Percentiles rank a stretch among this genome's conserved stretches.
These are phyloP conservation scores for Sporothrix curviconia DNA, from an alignment of 2,329 filamentous ascomycete genomes.

Conservation along the genomic window DNA sequence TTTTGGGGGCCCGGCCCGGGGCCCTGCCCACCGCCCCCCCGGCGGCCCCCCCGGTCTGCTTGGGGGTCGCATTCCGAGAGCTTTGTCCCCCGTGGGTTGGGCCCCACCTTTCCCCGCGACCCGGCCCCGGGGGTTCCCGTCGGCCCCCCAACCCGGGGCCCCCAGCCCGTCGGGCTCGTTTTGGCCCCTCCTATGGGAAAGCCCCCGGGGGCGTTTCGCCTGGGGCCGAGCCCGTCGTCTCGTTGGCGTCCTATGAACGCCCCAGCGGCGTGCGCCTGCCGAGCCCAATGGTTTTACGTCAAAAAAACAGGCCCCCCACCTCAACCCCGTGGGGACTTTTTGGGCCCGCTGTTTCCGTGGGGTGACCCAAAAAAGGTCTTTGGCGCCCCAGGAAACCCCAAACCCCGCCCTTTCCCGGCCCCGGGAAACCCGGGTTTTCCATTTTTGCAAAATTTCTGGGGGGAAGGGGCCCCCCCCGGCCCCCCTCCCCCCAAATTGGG, in stretches of 20 bases:
- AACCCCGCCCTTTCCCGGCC: slow-evolving; percentile 51
- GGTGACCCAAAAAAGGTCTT: slow-evolving; percentile 54
- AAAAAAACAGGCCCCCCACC: slow-evolving; percentile 64
- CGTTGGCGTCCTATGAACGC: slow-evolving; percentile 35
- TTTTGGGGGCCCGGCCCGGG: no score
- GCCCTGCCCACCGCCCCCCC: no score
- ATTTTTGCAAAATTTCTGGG: slow-evolving; percentile 52
- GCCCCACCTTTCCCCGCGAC: no score
- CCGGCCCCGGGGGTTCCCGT: no score
- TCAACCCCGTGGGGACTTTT: slow-evolving; percentile 79
- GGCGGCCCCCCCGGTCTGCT: slow-evolving; percentile 51
- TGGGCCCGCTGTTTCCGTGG: slow-evolving; percentile 76
- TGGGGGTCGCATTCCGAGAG: slow-evolving; percentile 69
- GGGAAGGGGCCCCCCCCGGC: slow-evolving; percentile 13
- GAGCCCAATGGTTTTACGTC: slow-evolving; percentile 68
- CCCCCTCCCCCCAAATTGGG: no score
- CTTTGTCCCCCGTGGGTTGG: slow-evolving; percentile 68
- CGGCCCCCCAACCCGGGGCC: no score
- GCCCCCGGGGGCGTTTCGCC: no score
- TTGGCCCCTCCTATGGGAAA: no score
- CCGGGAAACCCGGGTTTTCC: slow-evolving; percentile 55
- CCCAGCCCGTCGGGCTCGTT: no score
- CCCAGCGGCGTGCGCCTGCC: slow-evolving; percentile 36
- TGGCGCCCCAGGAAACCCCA: slow-evolving; percentile 48
- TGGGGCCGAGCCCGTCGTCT: slow-evolving; percentile 35